Percentiles rank a stretch among this genome's conserved stretches.
phyloP scores from a whole-genome alignment of 345 rosid species.

The Syzygium aromaticum region DNA sequence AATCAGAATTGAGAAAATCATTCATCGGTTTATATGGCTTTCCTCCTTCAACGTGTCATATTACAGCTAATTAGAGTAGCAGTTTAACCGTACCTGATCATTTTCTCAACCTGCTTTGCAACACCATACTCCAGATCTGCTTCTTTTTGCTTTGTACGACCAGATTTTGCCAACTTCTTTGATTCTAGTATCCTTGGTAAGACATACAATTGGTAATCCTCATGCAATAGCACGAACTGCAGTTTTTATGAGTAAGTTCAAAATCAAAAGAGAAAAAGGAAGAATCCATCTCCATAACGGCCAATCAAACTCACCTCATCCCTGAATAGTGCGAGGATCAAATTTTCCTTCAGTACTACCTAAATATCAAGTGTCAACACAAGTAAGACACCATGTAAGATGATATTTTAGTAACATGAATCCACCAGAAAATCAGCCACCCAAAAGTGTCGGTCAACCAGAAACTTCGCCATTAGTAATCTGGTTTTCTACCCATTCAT shows the following conservation, averaged over 20 bases:
- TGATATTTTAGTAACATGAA: not conserved
- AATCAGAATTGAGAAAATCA: not conserved
- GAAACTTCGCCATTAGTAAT: not conserved
- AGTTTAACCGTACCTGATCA: slow-evolving; percentile 58
- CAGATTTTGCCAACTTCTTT: slow-evolving; percentile 97
- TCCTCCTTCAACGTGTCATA: not conserved
- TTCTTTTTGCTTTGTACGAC: slow-evolving; percentile 90
- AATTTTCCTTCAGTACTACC: slow-evolving; percentile 94
- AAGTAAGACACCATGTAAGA: not conserved
- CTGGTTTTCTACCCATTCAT: not conserved
- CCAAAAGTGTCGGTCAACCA: not conserved
- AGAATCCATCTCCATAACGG: not conserved
- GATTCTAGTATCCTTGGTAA: slow-evolving; percentile 95
- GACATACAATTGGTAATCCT: slow-evolving; percentile 90
- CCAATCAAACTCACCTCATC: slow-evolving; percentile 66
- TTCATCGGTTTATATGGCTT: not conserved
- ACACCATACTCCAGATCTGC: slow-evolving; percentile 94
- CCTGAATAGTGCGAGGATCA: slow-evolving; percentile 75
- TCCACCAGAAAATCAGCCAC: not conserved
- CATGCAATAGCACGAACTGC: slow-evolving; percentile 86
- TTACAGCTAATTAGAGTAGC: not conserved
- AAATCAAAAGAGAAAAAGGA: not conserved
- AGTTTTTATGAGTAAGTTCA: slow-evolving; percentile 21
- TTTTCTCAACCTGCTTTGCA: slow-evolving; percentile 98
- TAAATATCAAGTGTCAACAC: slow-evolving; percentile 12